Evolutionary conservation across 1,139 yeast genomes (phyloP).

Genomic region (Debaryomycetaceae sp.): DNA sequence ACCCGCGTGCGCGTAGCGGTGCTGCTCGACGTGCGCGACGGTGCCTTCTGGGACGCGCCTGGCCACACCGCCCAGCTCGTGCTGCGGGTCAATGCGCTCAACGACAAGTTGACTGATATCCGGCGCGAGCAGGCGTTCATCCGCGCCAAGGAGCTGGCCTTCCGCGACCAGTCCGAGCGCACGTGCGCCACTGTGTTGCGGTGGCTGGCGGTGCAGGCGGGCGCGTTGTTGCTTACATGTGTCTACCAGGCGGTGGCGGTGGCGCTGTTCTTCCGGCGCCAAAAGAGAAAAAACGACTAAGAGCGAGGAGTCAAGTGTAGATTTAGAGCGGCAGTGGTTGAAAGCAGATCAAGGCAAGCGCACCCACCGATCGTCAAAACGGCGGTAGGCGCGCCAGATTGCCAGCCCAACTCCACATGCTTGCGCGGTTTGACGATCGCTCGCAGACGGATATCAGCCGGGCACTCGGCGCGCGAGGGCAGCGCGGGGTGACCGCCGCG

Average conservation of each 20-base stretch:
- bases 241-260: slow-evolving; percentile 66
- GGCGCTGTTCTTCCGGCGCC: slow-evolving; percentile 61
- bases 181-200: slow-evolving; percentile 61
- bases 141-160: slow-evolving; percentile 64
- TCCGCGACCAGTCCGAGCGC: slow-evolving; percentile 63
- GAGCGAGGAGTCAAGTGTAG: neutral
- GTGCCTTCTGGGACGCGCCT: slow-evolving; percentile 46
- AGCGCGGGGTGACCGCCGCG: slow-evolving; percentile 1
- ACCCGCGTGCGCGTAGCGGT: slow-evolving; percentile 44
- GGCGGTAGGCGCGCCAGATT: no score
- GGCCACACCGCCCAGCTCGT: slow-evolving; percentile 46
- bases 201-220: slow-evolving; percentile 62
- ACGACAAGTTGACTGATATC: slow-evolving; percentile 51
- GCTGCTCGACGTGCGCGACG: slow-evolving; percentile 52
- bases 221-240: slow-evolving; percentile 54
- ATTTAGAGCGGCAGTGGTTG: neutral
- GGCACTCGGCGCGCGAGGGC: slow-evolving; percentile 13
- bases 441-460: slow-evolving; percentile 28
- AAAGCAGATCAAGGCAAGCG: no score
- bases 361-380: no score
- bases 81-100: slow-evolving; percentile 48
- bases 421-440: slow-evolving; percentile 38
- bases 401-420: no score
- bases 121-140: slow-evolving; percentile 63
- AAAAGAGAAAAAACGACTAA: slow-evolving; percentile 29